Conservation (phyloP, 1,284 basidiomycete genomes). For the Ceratobasidium theobromae region DNA sequence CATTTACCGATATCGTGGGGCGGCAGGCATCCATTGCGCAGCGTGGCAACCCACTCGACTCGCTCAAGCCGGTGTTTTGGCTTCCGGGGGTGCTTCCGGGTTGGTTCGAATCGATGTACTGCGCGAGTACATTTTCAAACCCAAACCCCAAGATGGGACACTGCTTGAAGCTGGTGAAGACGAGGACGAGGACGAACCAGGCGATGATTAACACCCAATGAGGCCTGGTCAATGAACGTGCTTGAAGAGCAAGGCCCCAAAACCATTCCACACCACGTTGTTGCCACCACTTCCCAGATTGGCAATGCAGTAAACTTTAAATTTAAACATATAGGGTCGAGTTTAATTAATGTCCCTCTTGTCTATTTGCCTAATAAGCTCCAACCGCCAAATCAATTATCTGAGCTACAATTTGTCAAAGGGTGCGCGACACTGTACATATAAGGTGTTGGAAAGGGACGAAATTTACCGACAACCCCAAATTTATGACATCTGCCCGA, state of each 20-base stretch:
- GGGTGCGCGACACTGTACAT: too few species aligned
- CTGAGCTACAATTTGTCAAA: too few species aligned
- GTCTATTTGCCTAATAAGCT: too few species aligned
- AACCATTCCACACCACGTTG: too few species aligned
- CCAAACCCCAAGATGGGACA: background rate
- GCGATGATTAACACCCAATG: background rate
- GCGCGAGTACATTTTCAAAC: slow-evolving; percentile 62
- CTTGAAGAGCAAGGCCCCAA: background rate
- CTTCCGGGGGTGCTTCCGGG: slow-evolving; percentile 78
- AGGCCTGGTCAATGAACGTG: background rate
- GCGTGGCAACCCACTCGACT: slow-evolving; percentile 78
- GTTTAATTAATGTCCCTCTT: too few species aligned
- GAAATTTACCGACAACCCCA: too few species aligned
- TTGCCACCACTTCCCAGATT: too few species aligned
- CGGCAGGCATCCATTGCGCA: slow-evolving; percentile 73
- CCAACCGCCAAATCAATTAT: too few species aligned
- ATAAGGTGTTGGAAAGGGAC: too few species aligned
- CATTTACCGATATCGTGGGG: too few species aligned
- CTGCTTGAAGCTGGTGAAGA: slow-evolving; percentile 9
- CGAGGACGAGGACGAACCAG: slow-evolving; percentile 15
- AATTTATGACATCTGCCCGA: background rate
- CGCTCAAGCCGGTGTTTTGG: slow-evolving; percentile 64
- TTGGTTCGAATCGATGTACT: slow-evolving; percentile 81
- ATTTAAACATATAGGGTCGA: too few species aligned
- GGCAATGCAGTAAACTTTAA: too few species aligned